phyloP scores from a whole-genome alignment of 257 asterid species.

The Catharanthus roseus region DNA sequence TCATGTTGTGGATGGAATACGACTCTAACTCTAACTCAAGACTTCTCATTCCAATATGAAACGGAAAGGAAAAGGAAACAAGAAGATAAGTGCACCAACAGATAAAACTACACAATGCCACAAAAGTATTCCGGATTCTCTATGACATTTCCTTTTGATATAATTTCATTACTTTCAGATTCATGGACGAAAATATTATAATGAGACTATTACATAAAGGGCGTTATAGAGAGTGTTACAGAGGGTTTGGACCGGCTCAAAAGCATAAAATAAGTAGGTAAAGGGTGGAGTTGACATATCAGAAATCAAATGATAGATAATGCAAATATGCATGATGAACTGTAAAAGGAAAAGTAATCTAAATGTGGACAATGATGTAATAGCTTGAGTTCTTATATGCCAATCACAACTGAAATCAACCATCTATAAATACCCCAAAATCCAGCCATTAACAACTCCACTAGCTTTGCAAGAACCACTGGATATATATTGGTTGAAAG shows the following conservation, averaged over 20 bases:
- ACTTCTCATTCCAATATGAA: background rate
- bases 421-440: conserved; percentile 29
- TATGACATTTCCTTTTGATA: too few species aligned
- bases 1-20: background rate
- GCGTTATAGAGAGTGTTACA: too few species aligned
- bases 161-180: too few species aligned
- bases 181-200: too few species aligned
- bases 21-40: background rate
- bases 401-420: conserved; percentile 11
- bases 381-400: conserved; percentile 6
- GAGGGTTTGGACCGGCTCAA: too few species aligned
- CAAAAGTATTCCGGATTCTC: too few species aligned
- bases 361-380: conserved; percentile 37
- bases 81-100: background rate
- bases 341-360: conserved; percentile 17
- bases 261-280: conserved; percentile 14
- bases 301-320: background rate
- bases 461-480: conserved; percentile 17
- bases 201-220: too few species aligned
- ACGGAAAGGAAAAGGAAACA: background rate
- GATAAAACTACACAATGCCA: too few species aligned
- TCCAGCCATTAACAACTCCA: conserved; percentile 18
- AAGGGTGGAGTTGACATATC: conserved; percentile 10
- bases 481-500: conserved; percentile 6
- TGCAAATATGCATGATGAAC: conserved; percentile 25